Base-by-base conservation (phyloP, 169 alveolate species). In the Plasmodium sp. region DNA sequence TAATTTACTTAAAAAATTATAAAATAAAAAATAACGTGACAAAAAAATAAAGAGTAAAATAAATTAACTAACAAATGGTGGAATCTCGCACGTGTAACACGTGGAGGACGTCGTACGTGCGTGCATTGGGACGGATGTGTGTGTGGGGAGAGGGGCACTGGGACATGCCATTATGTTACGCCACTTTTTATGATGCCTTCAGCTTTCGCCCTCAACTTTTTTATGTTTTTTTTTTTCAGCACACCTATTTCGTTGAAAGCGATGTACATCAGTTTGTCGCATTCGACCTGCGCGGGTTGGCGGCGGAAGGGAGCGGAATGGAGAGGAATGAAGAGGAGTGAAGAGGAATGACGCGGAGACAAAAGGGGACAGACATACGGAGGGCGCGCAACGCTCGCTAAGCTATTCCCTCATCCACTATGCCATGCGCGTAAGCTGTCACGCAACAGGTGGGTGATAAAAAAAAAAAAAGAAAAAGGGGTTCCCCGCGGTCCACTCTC, bases 241-340 rank as follows among this genome's bases (percentile, higher is more conserved):
- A 93, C 93, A 0, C 97, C 94, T 22, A 96, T 88, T 85, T 95
- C 96, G 96, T 96, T 92, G 92, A 96, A 96, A 18, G 97, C 97
- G 31, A 92, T 84, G 43, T 96, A 93, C 81, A 96, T 91, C 67
- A 96, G 90, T 83, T 95, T 97, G 91, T 96, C 97, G 88, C 93
- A 96, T 82, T 96, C 97, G 56, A 96, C 96, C 79, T 95, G 88
- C 18, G 94, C 71, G 51, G 31, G 45, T 79, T 36, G 16, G 33
- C 5, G 22, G 48, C 31, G 43, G 84, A 41, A 41, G 39, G 22
- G 62, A 74, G 58, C n/a, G 48, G n/a, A 58, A 16, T 45, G 27
- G 16, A 0, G 75, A 5, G 72, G 72, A 5, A 27, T 67, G 43
- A 27, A n/a, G n/a, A 1, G 77, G n/a, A 0, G 0, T 56, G 77